phyloP scores from a whole-genome alignment of 306 rosid species.

The Vicia faba region DNA sequence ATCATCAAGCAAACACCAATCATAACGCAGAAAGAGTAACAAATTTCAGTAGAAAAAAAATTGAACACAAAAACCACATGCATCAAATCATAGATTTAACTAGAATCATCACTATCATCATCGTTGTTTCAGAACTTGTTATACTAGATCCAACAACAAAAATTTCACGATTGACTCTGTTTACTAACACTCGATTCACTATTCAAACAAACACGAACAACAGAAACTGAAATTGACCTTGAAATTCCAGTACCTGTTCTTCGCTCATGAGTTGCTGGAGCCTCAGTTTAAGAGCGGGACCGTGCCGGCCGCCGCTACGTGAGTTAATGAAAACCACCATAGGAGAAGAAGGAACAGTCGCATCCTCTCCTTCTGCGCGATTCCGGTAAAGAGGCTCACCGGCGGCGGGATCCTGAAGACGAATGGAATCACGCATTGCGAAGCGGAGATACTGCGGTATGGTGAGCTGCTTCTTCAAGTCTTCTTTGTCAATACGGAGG shows the following conservation, averaged over 20 bases:
- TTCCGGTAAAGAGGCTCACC: conserved; percentile 54
- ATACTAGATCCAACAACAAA: conserved; percentile 21
- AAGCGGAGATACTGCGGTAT: conserved; percentile 82
- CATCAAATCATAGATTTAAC: conserved; percentile 4
- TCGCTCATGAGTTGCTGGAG: conserved; percentile 77
- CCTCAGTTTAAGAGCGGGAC: conserved; percentile 78
- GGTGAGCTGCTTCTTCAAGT: conserved; percentile 60
- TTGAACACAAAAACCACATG: not conserved
- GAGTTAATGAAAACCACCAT: conserved; percentile 86
- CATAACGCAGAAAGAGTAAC: conserved; percentile 5
- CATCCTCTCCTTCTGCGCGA: conserved; percentile 31
- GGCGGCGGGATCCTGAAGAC: conserved; percentile 63
- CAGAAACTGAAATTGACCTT: not conserved
- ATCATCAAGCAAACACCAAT: conserved; percentile 4
- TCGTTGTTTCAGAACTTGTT: conserved; percentile 1
- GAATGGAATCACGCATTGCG: conserved; percentile 89
- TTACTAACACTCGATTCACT: not conserved
- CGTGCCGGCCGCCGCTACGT: conserved; percentile 86
- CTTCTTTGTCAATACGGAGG: conserved; percentile 72
- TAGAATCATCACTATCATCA: conserved; percentile 6
- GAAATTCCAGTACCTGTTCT: conserved; percentile 62
- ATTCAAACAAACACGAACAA: not conserved
- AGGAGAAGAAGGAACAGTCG: conserved; percentile 54
- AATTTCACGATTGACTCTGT: conserved; percentile 13
- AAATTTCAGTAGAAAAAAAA: conserved; percentile 19